These are phyloP conservation scores for Warburgia ugandensis DNA, from an alignment of 164 flowering plant species.

Conservation along the genomic window DNA sequence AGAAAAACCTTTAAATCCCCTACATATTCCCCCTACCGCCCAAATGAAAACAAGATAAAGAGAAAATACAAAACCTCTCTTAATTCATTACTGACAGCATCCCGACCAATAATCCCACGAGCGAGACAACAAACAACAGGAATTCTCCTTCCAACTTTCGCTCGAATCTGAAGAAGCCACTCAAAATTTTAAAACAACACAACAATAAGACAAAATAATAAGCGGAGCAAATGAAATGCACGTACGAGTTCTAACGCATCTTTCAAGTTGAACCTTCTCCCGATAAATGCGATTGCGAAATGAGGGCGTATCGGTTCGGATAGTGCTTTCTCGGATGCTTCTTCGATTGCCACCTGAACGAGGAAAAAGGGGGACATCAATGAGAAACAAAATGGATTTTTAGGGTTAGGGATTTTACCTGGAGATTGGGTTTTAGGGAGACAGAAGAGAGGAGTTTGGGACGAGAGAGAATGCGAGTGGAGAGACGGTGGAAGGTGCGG, in stretches of 20 bases:
- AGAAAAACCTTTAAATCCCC: background rate
- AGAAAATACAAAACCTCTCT: slow-evolving; percentile 35
- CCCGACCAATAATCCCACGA: slow-evolving; percentile 56
- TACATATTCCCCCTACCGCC: background rate
- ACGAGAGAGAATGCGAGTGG: slow-evolving; percentile 36
- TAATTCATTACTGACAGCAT: slow-evolving; percentile 36
- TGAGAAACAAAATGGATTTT: background rate
- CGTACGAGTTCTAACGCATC: slow-evolving; percentile 32
- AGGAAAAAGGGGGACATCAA: background rate
- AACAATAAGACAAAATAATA: background rate
- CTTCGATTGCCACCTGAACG: slow-evolving; percentile 45
- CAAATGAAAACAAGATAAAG: background rate
- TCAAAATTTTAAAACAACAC: background rate
- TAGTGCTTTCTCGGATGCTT: slow-evolving; percentile 53
- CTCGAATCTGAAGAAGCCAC: slow-evolving; percentile 34
- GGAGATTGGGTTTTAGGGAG: slow-evolving; percentile 25
- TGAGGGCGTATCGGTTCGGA: slow-evolving; percentile 69
- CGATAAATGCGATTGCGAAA: slow-evolving; percentile 47
- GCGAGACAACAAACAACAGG: slow-evolving; percentile 38
- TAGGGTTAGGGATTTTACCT: slow-evolving; percentile 16
- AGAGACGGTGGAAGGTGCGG: slow-evolving; percentile 43
- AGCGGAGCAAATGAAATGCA: background rate
- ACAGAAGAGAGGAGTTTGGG: slow-evolving; percentile 59
- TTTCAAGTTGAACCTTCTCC: slow-evolving; percentile 21
- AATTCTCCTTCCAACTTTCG: slow-evolving; percentile 27